A percentile compares a stretch with the other conserved stretches of the same genome.
These are phyloP conservation scores for Lanzia echinophila DNA, from an alignment of 2,329 filamentous ascomycete genomes.

Conservation along the genomic window DNA sequence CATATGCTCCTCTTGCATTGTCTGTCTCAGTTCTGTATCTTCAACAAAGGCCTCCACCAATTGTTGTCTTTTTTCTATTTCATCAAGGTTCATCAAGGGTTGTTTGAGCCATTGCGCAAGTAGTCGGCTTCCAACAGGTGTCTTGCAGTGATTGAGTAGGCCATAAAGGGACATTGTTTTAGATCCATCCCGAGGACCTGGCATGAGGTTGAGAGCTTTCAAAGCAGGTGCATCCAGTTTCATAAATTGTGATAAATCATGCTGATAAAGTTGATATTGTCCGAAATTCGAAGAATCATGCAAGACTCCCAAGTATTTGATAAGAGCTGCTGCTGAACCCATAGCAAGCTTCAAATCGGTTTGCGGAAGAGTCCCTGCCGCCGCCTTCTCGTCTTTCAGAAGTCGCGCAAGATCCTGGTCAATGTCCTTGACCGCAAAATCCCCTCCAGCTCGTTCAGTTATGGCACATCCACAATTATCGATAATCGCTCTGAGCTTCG, in stretches of 20 bases:
- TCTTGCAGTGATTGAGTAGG: conserved; percentile 95
- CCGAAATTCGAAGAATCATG: conserved; percentile 93
- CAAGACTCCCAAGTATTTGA: conserved; percentile 88
- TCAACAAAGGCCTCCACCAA: conserved; percentile 91
- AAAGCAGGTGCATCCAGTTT: conserved; percentile 92
- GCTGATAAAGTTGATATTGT: conserved; percentile 94
- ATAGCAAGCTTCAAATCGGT: conserved; percentile 93
- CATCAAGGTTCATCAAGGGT: conserved; percentile 81
- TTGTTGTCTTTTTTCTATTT: conserved; percentile 88
- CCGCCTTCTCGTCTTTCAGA: conserved; percentile 76
- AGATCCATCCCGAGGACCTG: conserved; percentile 85
- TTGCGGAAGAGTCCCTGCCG: conserved; percentile 71
- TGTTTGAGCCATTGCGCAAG: conserved; percentile 97
- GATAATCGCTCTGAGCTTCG: conserved; percentile 81
- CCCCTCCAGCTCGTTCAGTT: conserved; percentile 66
- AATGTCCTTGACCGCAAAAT: conserved; percentile 87
- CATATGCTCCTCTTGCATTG: conserved; percentile 93
- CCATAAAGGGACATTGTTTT: conserved; percentile 97
- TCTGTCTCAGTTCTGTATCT: conserved; percentile 89
- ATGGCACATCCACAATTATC: conserved; percentile 89
- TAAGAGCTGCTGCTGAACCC: conserved; percentile 86
- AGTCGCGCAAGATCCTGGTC: conserved; percentile 88
- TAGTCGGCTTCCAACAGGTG: conserved; percentile 81
- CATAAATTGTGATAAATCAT: conserved; percentile 96
- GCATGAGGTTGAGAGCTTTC: conserved; percentile 94